Percentiles rank a stretch among this genome's conserved stretches.
phyloP scores from a whole-genome alignment of 495 filamentous ascomycete genomes.

The Penicillium diatomitis region DNA sequence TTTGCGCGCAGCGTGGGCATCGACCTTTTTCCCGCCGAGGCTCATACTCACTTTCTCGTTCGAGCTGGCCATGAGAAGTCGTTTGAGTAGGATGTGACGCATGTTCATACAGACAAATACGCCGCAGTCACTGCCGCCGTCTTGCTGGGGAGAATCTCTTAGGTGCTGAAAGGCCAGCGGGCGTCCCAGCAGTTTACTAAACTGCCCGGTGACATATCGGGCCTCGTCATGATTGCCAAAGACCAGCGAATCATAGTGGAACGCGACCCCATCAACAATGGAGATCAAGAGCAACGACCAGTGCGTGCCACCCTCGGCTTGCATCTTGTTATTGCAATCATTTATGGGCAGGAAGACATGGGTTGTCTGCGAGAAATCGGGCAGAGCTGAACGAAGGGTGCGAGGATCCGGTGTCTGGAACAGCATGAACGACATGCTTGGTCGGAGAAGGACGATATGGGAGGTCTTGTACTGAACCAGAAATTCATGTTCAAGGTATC shows the following conservation, averaged over 20 bases:
- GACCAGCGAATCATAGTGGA: constrained; percentile 91
- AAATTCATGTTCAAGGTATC: constrained; percentile 84
- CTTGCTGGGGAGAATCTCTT: constrained; percentile 80
- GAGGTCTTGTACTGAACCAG: constrained; percentile 65
- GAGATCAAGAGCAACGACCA: constrained; percentile 92
- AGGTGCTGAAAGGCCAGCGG: constrained; percentile 64
- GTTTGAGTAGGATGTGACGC: constrained; percentile 75
- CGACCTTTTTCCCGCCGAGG: constrained; percentile 68
- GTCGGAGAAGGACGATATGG: constrained; percentile 84
- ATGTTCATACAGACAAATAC: constrained; percentile 94
- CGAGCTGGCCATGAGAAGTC: constrained; percentile 66
- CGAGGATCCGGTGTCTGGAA: constrained; percentile 72
- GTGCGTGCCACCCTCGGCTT: constrained; percentile 83
- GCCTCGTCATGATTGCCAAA: constrained; percentile 71
- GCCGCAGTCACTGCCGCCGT: constrained; percentile 87
- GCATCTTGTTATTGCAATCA: constrained; percentile 64
- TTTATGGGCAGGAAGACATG: constrained; percentile 98
- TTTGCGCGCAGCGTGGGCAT: constrained; percentile 66
- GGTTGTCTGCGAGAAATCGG: constrained; percentile 66
- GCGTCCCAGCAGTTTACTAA: constrained; percentile 54
- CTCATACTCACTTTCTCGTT: constrained; percentile 88
- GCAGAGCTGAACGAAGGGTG: constrained; percentile 47
- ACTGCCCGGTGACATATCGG: constrained; percentile 48
- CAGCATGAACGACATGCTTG: constrained; percentile 88
- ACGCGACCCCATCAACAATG: constrained; percentile 79